Evolutionary conservation across 1,139 yeast species (phyloP), one percentile per base, ranked within the genome.

Genomic region (Scheffersomyces parashehatae): DNA sequence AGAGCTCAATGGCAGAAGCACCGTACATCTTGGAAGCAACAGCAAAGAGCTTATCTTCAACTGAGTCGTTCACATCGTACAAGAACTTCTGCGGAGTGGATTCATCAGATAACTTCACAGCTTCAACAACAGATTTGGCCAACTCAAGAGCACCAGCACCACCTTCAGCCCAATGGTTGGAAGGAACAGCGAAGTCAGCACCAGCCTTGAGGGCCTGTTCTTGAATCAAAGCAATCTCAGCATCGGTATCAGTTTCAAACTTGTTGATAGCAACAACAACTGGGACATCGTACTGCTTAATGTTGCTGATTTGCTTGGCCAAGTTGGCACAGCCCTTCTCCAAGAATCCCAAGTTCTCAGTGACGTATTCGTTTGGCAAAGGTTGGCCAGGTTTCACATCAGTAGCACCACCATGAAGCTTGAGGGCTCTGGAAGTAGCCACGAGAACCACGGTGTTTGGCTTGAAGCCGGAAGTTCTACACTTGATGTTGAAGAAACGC

Each of bases 151-250:
- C 88, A 52, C 91, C 95, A 44, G 66, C 67, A 59, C 95, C 95
- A 69, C 95, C 95, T 63, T 83, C 69, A 46, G 85, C 88, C 89
- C 91, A 86, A 60, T 86, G 93, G 65, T 83, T 83, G 8, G 90
- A 79, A 29, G 82, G 78, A 45, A 84, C 88, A 13, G 93, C 93
- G 57, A 74, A 85, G 47, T 73, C 75, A 2, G 95, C 95, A 55
- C 93, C 93, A 7, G 91, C 89, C 54, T 75, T 74, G 44, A 77
- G 57, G 3, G 93, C 85, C 52, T 83, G 81, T 50, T 77, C 65
- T 62, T 76, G 82, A 42, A 86, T 83, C 40, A 82, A 71, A 40
- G 75, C 81, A 46, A 83, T 72, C 67, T 86, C 95, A 30, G 81
- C 82, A n/a, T 67, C 73, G 13, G 88, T 72, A 59, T 86, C 95